Percentiles rank a stretch among this genome's conserved stretches.
Evolutionary conservation across 768 basidiomycete genomes (phyloP).

Genomic region (Trametes meyenii): DNA sequence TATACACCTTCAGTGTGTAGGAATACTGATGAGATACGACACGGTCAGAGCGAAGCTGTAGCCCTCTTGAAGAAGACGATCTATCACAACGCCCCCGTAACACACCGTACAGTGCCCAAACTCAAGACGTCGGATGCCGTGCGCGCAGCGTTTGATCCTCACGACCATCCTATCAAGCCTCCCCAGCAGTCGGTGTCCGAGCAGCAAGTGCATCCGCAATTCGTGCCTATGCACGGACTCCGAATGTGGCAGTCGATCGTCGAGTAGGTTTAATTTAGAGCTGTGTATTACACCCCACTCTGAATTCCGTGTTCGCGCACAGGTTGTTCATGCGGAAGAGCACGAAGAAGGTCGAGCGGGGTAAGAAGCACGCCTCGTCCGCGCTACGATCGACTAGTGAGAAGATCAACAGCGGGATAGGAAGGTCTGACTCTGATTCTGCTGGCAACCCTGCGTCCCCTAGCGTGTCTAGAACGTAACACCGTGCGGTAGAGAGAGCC

Average conservation of each 20-base stretch:
- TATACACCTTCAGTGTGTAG: neutral
- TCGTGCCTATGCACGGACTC: slow-evolving; percentile 55
- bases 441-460: neutral
- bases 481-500: no score
- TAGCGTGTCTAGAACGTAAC: neutral
- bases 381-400: slow-evolving; percentile 22
- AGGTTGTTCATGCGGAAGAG: slow-evolving; percentile 55
- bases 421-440: neutral
- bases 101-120: slow-evolving; percentile 55
- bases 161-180: slow-evolving; percentile 48
- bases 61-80: slow-evolving; percentile 59
- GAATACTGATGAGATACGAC: neutral
- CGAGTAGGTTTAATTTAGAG: slow-evolving; percentile 38
- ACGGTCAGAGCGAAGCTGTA: slow-evolving; percentile 51
- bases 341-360: slow-evolving; percentile 31
- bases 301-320: neutral
- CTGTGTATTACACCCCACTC: neutral
- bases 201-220: slow-evolving; percentile 46
- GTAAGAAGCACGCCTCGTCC: slow-evolving; percentile 24
- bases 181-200: slow-evolving; percentile 61
- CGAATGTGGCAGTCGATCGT: slow-evolving; percentile 57
- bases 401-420: slow-evolving; percentile 13
- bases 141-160: slow-evolving; percentile 51
- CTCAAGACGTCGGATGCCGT: slow-evolving; percentile 47
- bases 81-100: slow-evolving; percentile 56